These are phyloP conservation scores for Sechiopsis laciniata DNA, from an alignment of 306 rosid genomes.

Conservation along the genomic window DNA sequence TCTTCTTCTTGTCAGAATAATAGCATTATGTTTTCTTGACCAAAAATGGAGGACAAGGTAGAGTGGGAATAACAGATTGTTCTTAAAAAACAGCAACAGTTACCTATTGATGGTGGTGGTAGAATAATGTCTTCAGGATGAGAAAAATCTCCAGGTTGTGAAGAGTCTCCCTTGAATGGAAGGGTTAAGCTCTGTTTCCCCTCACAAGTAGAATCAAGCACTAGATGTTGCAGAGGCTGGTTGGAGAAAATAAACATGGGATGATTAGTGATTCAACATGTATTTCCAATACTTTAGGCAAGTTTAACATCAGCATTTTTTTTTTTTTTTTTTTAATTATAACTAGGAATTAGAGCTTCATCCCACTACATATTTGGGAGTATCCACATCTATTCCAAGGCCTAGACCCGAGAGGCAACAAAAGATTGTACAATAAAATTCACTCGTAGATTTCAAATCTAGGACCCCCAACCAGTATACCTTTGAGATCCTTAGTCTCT, in stretches of 20 bases:
- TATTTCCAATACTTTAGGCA: neutral
- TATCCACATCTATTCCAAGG: no score
- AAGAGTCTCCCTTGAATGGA: conserved; percentile 32
- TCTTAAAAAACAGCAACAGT: conserved; percentile 18
- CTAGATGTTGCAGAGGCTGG: conserved; percentile 46
- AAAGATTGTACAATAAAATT: no score
- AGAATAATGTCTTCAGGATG: conserved; percentile 50
- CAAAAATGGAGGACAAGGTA: neutral
- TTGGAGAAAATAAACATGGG: conserved; percentile 30
- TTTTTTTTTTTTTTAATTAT: no score
- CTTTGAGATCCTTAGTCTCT: no score
- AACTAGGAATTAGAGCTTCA: no score
- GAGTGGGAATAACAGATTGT: neutral
- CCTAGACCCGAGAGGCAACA: no score
- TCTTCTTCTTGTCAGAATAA: neutral
- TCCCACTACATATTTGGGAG: no score
- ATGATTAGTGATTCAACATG: neutral
- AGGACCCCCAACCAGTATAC: no score
- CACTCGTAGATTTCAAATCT: no score
- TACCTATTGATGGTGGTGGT: conserved; percentile 82
- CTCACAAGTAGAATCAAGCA: conserved; percentile 32
- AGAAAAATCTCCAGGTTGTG: conserved; percentile 36
- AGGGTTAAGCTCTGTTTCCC: conserved; percentile 31
- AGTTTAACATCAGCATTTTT: neutral
- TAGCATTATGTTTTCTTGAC: neutral